Evolutionary conservation across 169 alveolate species (phyloP).

Genomic region (Ichthyophthirius multifiliis): DNA sequence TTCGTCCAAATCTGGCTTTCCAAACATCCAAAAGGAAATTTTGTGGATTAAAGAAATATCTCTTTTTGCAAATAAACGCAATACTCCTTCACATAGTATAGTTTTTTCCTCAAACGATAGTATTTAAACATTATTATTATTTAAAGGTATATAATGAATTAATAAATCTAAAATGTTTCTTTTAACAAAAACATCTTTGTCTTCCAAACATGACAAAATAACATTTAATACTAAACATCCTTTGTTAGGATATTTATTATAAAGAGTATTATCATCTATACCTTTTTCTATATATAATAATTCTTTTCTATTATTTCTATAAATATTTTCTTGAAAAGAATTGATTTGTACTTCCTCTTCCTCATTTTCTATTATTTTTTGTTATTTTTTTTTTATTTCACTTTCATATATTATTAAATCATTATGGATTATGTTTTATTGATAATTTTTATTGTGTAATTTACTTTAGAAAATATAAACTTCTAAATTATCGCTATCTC

Average conservation of each 20-base stretch:
- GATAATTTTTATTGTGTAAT: no score
- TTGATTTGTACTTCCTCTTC: no score
- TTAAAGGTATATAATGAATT: conserved; percentile 17
- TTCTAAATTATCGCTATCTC: no score
- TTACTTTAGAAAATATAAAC: no score
- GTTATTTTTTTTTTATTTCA: no score
- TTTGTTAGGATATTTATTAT: conserved; percentile 11
- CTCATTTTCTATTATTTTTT: no score
- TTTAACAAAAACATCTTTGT: not conserved
- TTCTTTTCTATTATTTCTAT: no score
- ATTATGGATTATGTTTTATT: no score
- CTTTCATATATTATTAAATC: no score
- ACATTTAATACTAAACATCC: conserved; percentile 14
- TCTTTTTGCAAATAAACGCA: conserved; percentile 19
- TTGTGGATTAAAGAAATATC: conserved; percentile 39
- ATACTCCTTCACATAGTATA: conserved; percentile 19
- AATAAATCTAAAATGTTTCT: conserved; percentile 27
- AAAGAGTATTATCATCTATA: not conserved
- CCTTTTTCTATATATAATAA: not conserved
- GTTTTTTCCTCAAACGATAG: not conserved
- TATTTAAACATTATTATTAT: not conserved
- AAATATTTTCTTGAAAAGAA: no score
- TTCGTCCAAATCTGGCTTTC: conserved; percentile 39
- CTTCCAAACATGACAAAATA: conserved; percentile 15
- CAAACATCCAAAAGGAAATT: conserved; percentile 45